Evolutionary conservation across 2,329 filamentous ascomycete genomes (phyloP).

Genomic region (Diplodia intermedia): DNA sequence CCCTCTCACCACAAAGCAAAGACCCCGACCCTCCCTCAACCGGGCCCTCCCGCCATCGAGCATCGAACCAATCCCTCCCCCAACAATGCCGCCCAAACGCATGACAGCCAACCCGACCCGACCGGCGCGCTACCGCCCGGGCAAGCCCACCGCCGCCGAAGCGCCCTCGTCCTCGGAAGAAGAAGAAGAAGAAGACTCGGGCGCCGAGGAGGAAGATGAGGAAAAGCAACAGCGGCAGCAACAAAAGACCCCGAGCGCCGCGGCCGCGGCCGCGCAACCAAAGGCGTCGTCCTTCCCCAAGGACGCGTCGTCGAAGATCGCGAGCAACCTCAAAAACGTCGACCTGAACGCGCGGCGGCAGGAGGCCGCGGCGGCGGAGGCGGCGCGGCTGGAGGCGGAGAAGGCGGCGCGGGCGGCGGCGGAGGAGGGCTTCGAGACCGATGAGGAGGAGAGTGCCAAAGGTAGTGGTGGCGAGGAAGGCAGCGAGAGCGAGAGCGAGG

Average conservation of each 20-base stretch:
- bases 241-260: conserved; percentile 44
- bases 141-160: conserved; percentile 69
- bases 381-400: conserved; percentile 38
- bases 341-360: conserved; percentile 45
- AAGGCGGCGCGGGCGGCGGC: conserved; percentile 45
- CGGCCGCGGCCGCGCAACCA: conserved; percentile 38
- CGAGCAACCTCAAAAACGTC: conserved; percentile 53
- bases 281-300: conserved; percentile 57
- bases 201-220: conserved; percentile 58
- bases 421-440: conserved; percentile 68
- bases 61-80: conserved; percentile 28
- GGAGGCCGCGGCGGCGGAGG: conserved; percentile 41
- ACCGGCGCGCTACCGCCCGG: conserved; percentile 82
- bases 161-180: conserved; percentile 55
- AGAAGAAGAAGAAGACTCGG: conserved; percentile 57
- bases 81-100: conserved; percentile 72
- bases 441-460: conserved; percentile 44
- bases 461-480: conserved; percentile 37
- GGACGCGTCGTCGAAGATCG: conserved; percentile 50
- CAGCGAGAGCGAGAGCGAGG: conserved; percentile 33
- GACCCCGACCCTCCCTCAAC: neutral
- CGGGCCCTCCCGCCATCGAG: neutral
- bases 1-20: no score
- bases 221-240: conserved; percentile 38
- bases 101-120: conserved; percentile 92